Base-by-base conservation (phyloP, 306 rosid species). In the Medicago lupulina region DNA sequence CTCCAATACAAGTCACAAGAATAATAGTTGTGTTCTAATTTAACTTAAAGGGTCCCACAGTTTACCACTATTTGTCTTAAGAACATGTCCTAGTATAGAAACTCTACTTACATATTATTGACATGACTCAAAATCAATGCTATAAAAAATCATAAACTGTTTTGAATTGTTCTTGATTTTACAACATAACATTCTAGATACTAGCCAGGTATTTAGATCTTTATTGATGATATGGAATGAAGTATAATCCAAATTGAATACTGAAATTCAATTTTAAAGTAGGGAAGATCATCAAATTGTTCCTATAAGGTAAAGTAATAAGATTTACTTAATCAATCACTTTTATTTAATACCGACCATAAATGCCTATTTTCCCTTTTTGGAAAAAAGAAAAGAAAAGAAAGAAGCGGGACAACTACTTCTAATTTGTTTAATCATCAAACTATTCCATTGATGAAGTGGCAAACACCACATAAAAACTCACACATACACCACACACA, bases 171-270 rank as follows among this genome's bases (percentile, higher is more conserved):
- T 51, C 16, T 28, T n/a, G 16, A 51, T 53, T 16, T 53, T 8
- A 53, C 25, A 53, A 8, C 25, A 53, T 53, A 17, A 25, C 59
- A 53, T 7, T 53, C 5, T 21, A 53, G 12, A 53, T 50, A 18
- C 15, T 43, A 43, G 13, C 47, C 39, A 59, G 36, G 16, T 31
- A 64, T 18, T 16, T 40, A 53, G 23, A 66, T 53, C 28, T 15
- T 31, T 61, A 57, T 60, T 73, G 51, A 63, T 62, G 60, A 50
- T 18, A 9, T 4, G n/a, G 36, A 62, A 51, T 1, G n/a, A 17
- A 43, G 44, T 46, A 62, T 21, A 58, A 46, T 65, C 64, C 75
- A 66, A 67, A 34, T 67, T 46, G 55, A 53, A 43, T 14, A 34
- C 36, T 16, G 40, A 59, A 59, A 75, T 40, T 76, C 66, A 2